Conservation (phyloP, 2,329 filamentous ascomycete species). For the Verticillium albo-atrum region DNA sequence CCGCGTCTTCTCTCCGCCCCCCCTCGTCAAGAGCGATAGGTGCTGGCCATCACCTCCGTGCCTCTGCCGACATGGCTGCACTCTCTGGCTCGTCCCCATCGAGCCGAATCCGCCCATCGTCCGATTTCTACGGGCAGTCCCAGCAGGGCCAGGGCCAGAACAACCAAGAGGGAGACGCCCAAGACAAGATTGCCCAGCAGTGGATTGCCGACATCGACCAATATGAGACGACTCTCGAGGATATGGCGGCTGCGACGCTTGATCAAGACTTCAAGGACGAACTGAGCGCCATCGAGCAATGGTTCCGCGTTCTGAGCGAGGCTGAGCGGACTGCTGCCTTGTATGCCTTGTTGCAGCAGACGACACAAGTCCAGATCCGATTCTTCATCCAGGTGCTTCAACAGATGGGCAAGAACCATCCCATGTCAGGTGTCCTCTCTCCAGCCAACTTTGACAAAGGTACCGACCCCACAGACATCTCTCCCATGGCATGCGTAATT, state of each 20-base stretch:
- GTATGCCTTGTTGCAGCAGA: constrained; percentile 95
- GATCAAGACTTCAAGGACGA: constrained; percentile 99
- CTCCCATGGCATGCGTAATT: not conserved
- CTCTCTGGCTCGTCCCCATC: constrained; percentile 64
- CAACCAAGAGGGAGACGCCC: constrained; percentile 69
- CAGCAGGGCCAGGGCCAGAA: constrained; percentile 64
- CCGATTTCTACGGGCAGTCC: constrained; percentile 84
- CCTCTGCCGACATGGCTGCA: constrained; percentile 92
- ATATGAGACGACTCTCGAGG: constrained; percentile 96
- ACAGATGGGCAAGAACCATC: constrained; percentile 98
- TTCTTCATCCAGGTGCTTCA: constrained; percentile 99
- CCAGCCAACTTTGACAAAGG: constrained; percentile 97
- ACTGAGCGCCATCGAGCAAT: constrained; percentile 97
- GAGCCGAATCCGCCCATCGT: constrained; percentile 85
- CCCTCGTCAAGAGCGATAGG: constrained; percentile 74
- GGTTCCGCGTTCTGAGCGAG: constrained; percentile 96
- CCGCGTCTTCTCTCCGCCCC: constrained; percentile 75
- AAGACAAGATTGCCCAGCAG: constrained; percentile 93
- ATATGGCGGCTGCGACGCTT: constrained; percentile 97
- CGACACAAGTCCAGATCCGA: constrained; percentile 95
- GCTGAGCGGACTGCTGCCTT: constrained; percentile 92
- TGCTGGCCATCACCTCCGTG: constrained; percentile 80
- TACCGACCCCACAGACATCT: constrained; percentile 30
- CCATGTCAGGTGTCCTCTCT: constrained; percentile 92
- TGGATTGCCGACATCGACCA: constrained; percentile 99